Percentiles rank a stretch among this genome's conserved stretches.
These are phyloP conservation scores for Herpotrichia juniperi DNA, from an alignment of 2,329 filamentous ascomycete genomes.

Conservation along the genomic window DNA sequence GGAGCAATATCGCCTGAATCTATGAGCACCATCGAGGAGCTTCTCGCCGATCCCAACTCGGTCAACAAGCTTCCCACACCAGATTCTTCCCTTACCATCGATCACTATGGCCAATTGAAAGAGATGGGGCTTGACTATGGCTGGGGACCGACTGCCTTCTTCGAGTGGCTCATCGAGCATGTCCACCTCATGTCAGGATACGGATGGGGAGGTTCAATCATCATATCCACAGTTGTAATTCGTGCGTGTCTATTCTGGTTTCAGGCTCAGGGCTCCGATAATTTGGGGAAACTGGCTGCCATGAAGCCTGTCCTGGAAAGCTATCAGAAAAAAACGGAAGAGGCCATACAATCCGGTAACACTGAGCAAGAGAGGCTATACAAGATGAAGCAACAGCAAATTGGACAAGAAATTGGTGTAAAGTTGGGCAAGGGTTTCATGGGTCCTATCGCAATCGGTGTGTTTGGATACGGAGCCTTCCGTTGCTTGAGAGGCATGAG, in stretches of 20 bases:
- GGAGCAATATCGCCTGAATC: conserved; percentile 11
- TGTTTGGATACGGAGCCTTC: conserved; percentile 82
- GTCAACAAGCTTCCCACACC: not conserved
- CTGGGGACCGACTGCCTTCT: conserved; percentile 74
- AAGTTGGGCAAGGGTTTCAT: conserved; percentile 56
- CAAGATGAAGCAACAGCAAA: conserved; percentile 54
- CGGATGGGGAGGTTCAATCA: conserved; percentile 83
- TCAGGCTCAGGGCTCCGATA: conserved; percentile 66
- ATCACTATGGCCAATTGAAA: conserved; percentile 82
- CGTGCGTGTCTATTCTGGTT: conserved; percentile 71
- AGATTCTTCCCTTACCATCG: conserved; percentile 65
- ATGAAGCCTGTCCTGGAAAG: conserved; percentile 65
- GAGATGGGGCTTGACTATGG: conserved; percentile 86
- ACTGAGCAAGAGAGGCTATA: conserved; percentile 40
- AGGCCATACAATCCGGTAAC: conserved; percentile 52
- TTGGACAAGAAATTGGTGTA: conserved; percentile 64
- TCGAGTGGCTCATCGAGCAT: conserved; percentile 82
- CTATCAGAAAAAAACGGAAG: conserved; percentile 61
- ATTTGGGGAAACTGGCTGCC: conserved; percentile 65
- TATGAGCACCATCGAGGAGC: conserved; percentile 25
- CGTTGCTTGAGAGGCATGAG: conserved; percentile 76
- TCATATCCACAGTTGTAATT: conserved; percentile 67
- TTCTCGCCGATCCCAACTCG: conserved; percentile 18
- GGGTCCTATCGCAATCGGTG: conserved; percentile 65
- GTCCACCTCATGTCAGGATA: conserved; percentile 76